These are phyloP conservation scores for Suhomyces anneliseae DNA, from an alignment of 1,139 yeast species.

Conservation along the genomic window DNA sequence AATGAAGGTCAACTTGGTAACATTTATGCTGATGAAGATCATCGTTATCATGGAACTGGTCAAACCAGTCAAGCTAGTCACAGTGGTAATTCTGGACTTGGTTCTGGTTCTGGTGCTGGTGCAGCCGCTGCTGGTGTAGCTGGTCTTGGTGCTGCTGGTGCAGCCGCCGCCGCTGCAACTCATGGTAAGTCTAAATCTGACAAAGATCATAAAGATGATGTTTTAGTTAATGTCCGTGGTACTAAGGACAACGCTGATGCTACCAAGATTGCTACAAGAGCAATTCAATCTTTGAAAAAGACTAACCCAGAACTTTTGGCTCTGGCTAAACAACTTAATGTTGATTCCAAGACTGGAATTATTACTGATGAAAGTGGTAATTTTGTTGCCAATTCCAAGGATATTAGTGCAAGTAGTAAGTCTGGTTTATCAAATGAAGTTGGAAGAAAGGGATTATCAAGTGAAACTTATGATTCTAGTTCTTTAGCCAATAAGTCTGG, in stretches of 20 bases:
- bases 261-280: constrained; percentile 29
- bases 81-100: background rate
- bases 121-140: constrained; percentile 10
- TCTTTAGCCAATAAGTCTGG: constrained; percentile 1
- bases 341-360: constrained; percentile 32
- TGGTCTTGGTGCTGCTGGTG: constrained; percentile 11
- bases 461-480: constrained; percentile 1
- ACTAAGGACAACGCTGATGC: constrained; percentile 29
- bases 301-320: constrained; percentile 25
- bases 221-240: constrained; percentile 32
- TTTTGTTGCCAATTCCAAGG: constrained; percentile 1
- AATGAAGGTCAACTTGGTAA: constrained; percentile 19
- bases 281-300: constrained; percentile 28
- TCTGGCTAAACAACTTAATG: constrained; percentile 27
- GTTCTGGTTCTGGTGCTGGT: background rate
- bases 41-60: background rate
- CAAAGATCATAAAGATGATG: constrained; percentile 13
- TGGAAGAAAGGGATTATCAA: constrained; percentile 3
- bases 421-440: background rate
- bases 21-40: background rate
- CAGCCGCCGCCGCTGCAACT: background rate
- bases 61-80: background rate
- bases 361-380: constrained; percentile 33
- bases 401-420: background rate
- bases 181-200: background rate